Base-by-base conservation (phyloP, 257 asterid genomes). In the Asclepias syriaca region DNA sequence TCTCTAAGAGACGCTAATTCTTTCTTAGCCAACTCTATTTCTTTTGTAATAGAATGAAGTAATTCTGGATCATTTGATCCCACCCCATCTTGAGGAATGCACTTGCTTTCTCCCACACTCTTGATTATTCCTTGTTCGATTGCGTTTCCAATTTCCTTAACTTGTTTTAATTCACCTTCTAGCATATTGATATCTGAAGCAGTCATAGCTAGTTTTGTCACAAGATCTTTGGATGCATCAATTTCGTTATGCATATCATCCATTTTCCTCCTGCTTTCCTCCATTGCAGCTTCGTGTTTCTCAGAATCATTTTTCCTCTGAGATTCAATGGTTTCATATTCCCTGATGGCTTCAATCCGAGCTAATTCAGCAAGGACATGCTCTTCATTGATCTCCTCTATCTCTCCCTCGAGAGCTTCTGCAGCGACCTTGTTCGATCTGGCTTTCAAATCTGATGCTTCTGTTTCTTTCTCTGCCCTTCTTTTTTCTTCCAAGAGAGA, bases 361-460 rank as follows among this genome's bases (percentile, higher is more conserved):
- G 99, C 99, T 83, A 94, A 74, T 87, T 94, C 99, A 63, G 88
- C 96, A 65, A 91, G 83, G 69, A 94, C 90, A 59, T 85, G 89
- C 81, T 94, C 96, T 85, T 91, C 97, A 8, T 85, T 81, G 49
- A 84, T 74, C 71, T 85, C 88, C 74, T 88, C 97, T 11, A 91
- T 86, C 81, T 87, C 86, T 77, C 74, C 68, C 68, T 71, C 72
- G 22, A 93, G 89, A 16, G 75, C 70, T 48, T 80, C 86, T 16
- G 84, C 76, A 3, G 82, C 75, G 66, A 82, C 79, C 67, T 79
- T 49, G 61, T 45, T 64, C 65, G 85, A 56, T 65, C 68, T 69
- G 37, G 73, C 68, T 80, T 79, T 85, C 49, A 59, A 81, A 51
- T 73, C 7, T n/a, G 84, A 81, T 32, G 65, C 79, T 5, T 75